Percentiles rank a stretch among this genome's conserved stretches.
Conservation (phyloP, 768 basidiomycete genomes). For the Roridomyces roridus region DNA sequence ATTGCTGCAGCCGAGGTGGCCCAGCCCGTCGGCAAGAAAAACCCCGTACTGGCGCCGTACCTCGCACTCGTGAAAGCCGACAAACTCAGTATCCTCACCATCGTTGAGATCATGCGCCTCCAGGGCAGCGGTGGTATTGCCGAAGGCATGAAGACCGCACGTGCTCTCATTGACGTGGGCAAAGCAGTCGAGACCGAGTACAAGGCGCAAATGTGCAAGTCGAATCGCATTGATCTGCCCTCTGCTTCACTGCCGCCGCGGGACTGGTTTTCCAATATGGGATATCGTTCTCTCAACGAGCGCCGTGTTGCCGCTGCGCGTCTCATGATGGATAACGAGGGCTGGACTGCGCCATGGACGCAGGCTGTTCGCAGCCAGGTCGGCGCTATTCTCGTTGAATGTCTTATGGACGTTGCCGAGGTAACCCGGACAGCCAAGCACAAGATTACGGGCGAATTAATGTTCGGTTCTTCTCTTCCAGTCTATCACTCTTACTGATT, state of each 20-base stretch:
- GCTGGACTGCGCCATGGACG: conserved; percentile 85
- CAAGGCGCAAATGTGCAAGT: conserved; percentile 80
- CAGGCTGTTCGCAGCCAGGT: conserved; percentile 77
- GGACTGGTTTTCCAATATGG: conserved; percentile 62
- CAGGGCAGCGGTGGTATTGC: conserved; percentile 77
- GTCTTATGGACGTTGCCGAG: conserved; percentile 83
- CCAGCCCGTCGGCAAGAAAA: conserved; percentile 1
- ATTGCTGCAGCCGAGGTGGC: conserved; percentile 45
- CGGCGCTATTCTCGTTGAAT: conserved; percentile 83
- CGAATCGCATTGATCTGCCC: conserved; percentile 61
- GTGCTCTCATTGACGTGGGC: conserved; percentile 81
- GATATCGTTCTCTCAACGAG: conserved; percentile 66
- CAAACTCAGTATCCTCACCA: conserved; percentile 86
- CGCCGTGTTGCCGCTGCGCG: conserved; percentile 71
- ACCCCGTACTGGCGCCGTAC: conserved; percentile 63
- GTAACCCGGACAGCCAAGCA: conserved; percentile 67
- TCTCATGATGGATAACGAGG: conserved; percentile 68
- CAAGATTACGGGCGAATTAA: conserved; percentile 60
- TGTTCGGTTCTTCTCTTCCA: conserved; percentile 39
- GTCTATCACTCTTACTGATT: conserved; percentile 2
- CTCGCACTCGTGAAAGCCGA: conserved; percentile 76
- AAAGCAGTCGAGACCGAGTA: conserved; percentile 90
- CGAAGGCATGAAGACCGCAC: conserved; percentile 89
- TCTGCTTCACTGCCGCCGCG: conserved; percentile 30
- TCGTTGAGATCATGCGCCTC: conserved; percentile 87